Conservation (phyloP, 2,329 filamentous ascomycete species). For the Cercospora canescens region DNA sequence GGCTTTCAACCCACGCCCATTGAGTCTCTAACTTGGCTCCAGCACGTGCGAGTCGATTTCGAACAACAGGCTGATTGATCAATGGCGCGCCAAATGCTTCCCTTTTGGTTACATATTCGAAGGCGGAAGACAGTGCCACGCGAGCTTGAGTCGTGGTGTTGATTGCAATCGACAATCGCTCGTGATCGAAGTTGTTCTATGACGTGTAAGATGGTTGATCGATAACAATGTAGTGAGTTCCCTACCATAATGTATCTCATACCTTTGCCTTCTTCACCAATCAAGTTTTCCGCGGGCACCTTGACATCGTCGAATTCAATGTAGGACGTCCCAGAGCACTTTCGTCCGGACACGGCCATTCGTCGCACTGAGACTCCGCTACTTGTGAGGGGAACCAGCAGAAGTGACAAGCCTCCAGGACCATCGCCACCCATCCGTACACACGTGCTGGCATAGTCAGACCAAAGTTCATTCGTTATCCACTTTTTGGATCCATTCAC, state of each 20-base stretch:
- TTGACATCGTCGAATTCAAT: conserved; percentile 73
- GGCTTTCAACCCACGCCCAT: conserved; percentile 70
- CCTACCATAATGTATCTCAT: conserved; percentile 60
- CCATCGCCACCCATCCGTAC: conserved; percentile 51
- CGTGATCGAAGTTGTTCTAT: conserved; percentile 43
- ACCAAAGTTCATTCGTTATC: conserved; percentile 73
- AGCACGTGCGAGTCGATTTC: conserved; percentile 68
- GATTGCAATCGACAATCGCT: conserved; percentile 63
- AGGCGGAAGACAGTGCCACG: conserved; percentile 59
- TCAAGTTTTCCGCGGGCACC: conserved; percentile 67
- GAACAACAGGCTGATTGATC: conserved; percentile 71
- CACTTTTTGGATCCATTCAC: conserved; percentile 76
- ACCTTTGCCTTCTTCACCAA: conserved; percentile 68
- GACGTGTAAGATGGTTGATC: background rate
- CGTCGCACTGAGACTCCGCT: conserved; percentile 67
- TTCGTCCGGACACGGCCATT: conserved; percentile 64
- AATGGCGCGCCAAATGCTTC: conserved; percentile 67
- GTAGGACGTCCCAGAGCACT: conserved; percentile 67
- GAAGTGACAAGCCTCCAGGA: conserved; percentile 41
- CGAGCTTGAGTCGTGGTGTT: conserved; percentile 61
- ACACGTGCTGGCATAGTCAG: conserved; percentile 67
- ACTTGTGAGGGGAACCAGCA: conserved; percentile 39
- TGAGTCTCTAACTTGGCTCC: conserved; percentile 67
- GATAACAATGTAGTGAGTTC: background rate
- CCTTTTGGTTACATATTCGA: conserved; percentile 64